A percentile compares a stretch with the other conserved stretches of the same genome.
Conservation (phyloP, 2,329 filamentous ascomycete genomes). For the Penicillium psychrosexuale region DNA sequence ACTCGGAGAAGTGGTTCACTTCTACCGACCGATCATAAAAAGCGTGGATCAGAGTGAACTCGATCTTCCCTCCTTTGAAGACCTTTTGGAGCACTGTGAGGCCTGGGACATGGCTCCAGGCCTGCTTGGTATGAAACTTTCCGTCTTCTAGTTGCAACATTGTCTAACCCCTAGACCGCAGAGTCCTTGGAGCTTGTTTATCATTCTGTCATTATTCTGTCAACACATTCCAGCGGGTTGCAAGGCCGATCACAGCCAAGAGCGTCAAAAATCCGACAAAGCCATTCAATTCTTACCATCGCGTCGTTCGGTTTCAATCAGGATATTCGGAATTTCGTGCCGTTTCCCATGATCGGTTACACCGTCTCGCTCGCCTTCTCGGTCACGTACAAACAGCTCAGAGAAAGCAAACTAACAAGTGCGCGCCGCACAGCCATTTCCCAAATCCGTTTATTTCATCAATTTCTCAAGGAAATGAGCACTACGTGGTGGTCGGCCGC, state of each 20-base stretch:
- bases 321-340: not conserved
- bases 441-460: conserved; percentile 11
- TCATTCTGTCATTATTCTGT: conserved; percentile 14
- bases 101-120: not conserved
- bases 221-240: conserved; percentile 12
- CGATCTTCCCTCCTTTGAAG: conserved; percentile 3
- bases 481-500: conserved; percentile 17
- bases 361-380: conserved; percentile 16
- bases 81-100: conserved; percentile 1
- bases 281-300: conserved; percentile 1
- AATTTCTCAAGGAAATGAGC: conserved; percentile 7
- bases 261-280: conserved; percentile 7
- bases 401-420: conserved; percentile 12
- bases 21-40: conserved; percentile 15
- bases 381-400: conserved; percentile 16
- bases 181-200: conserved; percentile 15
- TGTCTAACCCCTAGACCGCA: not conserved
- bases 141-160: not conserved
- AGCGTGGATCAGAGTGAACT: not conserved
- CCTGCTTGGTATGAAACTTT: not conserved
- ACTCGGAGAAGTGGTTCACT: conserved; percentile 7
- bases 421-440: conserved; percentile 7
- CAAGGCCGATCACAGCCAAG: conserved; percentile 8
- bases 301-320: conserved; percentile 4
- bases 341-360: conserved; percentile 17